Base-by-base conservation (phyloP, 495 filamentous ascomycete species). In the Hypoxylon perforatum region DNA sequence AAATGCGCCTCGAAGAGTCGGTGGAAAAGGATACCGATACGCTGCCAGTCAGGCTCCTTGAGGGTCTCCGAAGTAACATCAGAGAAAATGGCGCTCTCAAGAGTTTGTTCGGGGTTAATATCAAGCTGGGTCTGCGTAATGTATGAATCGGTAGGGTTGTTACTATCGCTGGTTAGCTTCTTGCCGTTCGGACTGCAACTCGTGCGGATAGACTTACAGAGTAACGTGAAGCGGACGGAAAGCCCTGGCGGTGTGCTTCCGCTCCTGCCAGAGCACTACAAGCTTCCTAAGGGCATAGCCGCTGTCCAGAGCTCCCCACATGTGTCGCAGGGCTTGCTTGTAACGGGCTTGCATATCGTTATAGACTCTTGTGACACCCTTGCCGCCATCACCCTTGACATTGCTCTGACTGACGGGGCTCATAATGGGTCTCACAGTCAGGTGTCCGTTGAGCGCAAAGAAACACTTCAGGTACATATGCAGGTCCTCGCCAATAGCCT, bases 391-490 rank as follows among this genome's bases (percentile, higher is more conserved):
- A 42, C 85, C 84, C 25, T 83, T 84, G 38, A 91, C 84, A 59
- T 91, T 90, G 75, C 85, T 89, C 57, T 89, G 87, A 69, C 88
- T 90, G 44, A 87, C 87, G 1, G 88, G 87, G 58, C 84, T 83
- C 66, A 85, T 74, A 17, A 91, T 78, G 1, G 82, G 83, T 46
- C 81, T 73, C 50, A 73, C 72, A 4, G 86, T 83, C 38, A 91
- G 57, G 61, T 88, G 86, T 9, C 88, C 88, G 25, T 85, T 86
- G 1, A 89, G 81, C 4, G 86, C 86, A 55, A 90, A 90, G 76
- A 90, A 91, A 77, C 88, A 91, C 75, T 91, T 90, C 49, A 90
- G 77, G 58, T 89, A 87, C 88, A 91, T 91, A 75, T 91, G 88
- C 72, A 91, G 76, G 65, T 91, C 88, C 70, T 91, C 88, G 48